A percentile compares a stretch with the other conserved stretches of the same genome.
Evolutionary conservation across 176 grass and related monocot species (phyloP).

Genomic region (Chloris gayana): DNA sequence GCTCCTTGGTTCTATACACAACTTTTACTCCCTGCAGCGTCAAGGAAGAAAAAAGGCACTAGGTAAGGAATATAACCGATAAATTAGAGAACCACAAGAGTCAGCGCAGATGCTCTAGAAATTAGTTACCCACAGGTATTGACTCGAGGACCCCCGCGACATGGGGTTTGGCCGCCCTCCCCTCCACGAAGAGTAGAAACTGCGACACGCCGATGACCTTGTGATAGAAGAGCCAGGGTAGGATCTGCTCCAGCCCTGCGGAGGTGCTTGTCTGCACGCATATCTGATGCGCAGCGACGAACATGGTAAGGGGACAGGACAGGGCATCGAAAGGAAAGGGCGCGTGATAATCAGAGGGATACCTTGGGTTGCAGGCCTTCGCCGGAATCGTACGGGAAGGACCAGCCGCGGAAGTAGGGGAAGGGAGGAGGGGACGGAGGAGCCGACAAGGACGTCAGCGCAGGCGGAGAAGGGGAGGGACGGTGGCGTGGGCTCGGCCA

Average conservation of each 20-base stretch:
- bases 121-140: constrained; percentile 54
- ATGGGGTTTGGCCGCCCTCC: constrained; percentile 78
- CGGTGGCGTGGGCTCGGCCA: constrained; percentile 49
- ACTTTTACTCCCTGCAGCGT: constrained; percentile 81
- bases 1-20: constrained; percentile 81
- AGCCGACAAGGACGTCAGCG: constrained; percentile 11
- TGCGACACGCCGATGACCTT: constrained; percentile 82
- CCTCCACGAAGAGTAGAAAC: constrained; percentile 94
- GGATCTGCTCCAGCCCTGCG: constrained; percentile 85
- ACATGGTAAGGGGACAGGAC: background rate
- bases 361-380: constrained; percentile 70
- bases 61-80: background rate
- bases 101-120: background rate
- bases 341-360: background rate
- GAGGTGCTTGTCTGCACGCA: constrained; percentile 89
- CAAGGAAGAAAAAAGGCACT: background rate
- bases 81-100: background rate
- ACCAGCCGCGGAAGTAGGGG: constrained; percentile 81
- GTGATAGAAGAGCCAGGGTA: constrained; percentile 96
- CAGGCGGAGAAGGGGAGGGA: constrained; percentile 38
- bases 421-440: constrained; percentile 67
- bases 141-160: constrained; percentile 82
- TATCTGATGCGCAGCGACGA: constrained; percentile 42
- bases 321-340: background rate
- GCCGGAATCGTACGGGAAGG: constrained; percentile 60